Evolutionary conservation across 768 basidiomycete species (phyloP).

Genomic region (Rhodosporidiobolus sp.): DNA sequence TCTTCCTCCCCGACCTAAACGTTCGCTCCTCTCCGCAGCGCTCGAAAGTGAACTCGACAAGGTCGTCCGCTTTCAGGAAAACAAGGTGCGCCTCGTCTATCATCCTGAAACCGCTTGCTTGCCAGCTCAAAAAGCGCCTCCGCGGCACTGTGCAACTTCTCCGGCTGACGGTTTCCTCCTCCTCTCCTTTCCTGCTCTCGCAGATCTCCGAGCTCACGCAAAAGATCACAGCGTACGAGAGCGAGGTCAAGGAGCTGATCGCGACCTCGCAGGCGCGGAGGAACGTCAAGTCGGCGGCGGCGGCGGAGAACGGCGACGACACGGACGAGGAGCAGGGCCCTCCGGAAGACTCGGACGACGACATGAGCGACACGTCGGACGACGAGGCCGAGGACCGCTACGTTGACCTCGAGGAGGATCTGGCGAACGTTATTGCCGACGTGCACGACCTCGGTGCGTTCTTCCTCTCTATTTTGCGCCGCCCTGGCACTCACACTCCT

Average conservation of each 20-base stretch:
- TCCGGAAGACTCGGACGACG: conserved; percentile 44
- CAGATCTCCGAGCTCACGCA: conserved; percentile 76
- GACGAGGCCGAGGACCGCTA: conserved; percentile 75
- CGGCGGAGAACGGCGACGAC: conserved; percentile 59
- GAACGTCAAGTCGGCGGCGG: conserved; percentile 41
- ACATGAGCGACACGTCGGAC: conserved; percentile 53
- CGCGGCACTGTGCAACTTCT: no score
- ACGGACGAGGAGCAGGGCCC: conserved; percentile 48
- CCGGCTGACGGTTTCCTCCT: neutral
- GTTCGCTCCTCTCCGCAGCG: conserved; percentile 44
- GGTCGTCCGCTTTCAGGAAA: conserved; percentile 86
- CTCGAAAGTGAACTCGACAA: conserved; percentile 87
- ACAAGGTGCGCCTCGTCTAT: conserved; percentile 60
- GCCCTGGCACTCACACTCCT: no score
- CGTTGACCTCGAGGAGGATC: conserved; percentile 83
- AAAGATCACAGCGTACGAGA: conserved; percentile 78
- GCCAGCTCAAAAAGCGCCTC: no score
- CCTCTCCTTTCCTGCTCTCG: neutral
- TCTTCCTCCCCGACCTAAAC: neutral
- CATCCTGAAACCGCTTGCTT: no score
- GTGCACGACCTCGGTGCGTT: conserved; percentile 49
- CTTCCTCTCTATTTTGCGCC: no score
- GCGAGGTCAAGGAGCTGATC: conserved; percentile 74
- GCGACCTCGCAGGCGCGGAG: conserved; percentile 48
- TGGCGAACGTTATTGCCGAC: conserved; percentile 84